phyloP scores from a whole-genome alignment of 108 stramenopile species.

The Discostella stelligeroides region DNA sequence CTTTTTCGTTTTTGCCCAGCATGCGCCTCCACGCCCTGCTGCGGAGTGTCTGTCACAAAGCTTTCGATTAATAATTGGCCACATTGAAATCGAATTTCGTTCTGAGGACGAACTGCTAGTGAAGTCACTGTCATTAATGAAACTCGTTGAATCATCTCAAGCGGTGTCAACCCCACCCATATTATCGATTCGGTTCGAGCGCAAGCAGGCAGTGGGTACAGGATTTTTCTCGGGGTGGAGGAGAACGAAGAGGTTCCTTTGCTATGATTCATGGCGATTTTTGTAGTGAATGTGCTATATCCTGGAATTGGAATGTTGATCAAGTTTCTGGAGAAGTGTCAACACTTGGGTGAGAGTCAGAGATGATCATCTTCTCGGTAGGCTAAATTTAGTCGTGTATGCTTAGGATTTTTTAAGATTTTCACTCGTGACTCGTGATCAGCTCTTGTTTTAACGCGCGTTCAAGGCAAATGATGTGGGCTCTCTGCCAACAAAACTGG shows the following conservation, averaged over 20 bases:
- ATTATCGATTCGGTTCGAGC: too few relatives aligned
- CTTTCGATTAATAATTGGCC: background rate
- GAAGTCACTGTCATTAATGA: background rate
- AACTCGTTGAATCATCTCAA: conserved; percentile 7
- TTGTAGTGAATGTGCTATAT: background rate
- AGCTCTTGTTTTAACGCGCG: too few relatives aligned
- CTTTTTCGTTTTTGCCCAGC: conserved; percentile 26
- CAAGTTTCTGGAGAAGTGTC: too few relatives aligned
- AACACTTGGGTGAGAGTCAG: too few relatives aligned
- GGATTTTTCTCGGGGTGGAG: conserved; percentile 3
- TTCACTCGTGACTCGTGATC: too few relatives aligned
- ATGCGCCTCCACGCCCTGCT: background rate
- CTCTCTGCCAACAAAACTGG: too few relatives aligned
- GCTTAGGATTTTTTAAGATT: too few relatives aligned
- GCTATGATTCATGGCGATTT: background rate
- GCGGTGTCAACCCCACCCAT: conserved; percentile 1
- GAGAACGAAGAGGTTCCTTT: background rate
- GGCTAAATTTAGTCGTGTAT: too few relatives aligned
- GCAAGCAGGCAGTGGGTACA: background rate
- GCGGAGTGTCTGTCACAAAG: background rate
- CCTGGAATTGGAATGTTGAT: background rate
- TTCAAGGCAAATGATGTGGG: too few relatives aligned
- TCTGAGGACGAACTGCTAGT: too few relatives aligned
- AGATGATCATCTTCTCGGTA: too few relatives aligned
- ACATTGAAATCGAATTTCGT: background rate